These are phyloP conservation scores for Antitrichia curtipendula DNA, from an alignment of 225 moss, liverwort and hornwort species.

Conservation along the genomic window DNA sequence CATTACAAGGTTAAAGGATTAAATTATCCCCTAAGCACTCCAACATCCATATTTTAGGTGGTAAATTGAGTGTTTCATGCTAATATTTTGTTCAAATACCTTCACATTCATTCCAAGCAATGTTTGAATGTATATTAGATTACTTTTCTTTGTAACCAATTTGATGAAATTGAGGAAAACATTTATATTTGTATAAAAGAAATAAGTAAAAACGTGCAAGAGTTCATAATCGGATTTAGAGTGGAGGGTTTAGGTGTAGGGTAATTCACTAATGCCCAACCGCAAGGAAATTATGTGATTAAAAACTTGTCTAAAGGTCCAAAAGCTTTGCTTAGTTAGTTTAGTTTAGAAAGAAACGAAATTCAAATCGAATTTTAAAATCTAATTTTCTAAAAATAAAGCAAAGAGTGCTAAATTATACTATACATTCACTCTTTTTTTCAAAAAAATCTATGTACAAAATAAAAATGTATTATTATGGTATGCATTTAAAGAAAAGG, in stretches of 20 bases:
- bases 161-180: not conserved
- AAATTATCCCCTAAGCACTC: accelerated
- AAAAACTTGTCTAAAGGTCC: too few species aligned
- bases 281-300: too few species aligned
- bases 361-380: not conserved
- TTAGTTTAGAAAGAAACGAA: not conserved
- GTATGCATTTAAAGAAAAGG: not conserved
- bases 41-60: not conserved
- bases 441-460: accelerated
- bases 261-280: too few species aligned
- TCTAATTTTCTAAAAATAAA: too few species aligned
- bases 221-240: too few species aligned
- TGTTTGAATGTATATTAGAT: not conserved
- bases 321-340: too few species aligned
- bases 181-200: not conserved
- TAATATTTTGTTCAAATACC: not conserved
- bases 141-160: not conserved
- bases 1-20: accelerated
- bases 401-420: not conserved
- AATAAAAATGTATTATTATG: not conserved
- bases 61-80: not conserved
- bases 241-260: too few species aligned
- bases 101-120: not conserved
- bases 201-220: accelerated
- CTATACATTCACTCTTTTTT: not conserved